These are phyloP conservation scores for Peniophora sp. DNA, from an alignment of 1,284 basidiomycete species.

Conservation along the genomic window DNA sequence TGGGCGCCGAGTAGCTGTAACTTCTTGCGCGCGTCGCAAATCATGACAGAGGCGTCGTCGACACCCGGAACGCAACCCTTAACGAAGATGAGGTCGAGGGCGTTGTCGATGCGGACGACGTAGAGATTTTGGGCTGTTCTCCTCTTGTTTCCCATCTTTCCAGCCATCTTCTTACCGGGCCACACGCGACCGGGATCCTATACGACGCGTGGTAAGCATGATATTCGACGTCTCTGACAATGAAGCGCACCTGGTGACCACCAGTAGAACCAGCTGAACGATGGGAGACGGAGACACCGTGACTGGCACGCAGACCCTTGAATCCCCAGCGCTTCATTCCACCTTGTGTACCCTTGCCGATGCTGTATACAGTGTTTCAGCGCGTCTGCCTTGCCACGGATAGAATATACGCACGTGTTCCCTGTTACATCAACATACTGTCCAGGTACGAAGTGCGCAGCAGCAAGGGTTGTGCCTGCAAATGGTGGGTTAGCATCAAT, in stretches of 20 bases:
- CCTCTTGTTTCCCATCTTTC: constrained; percentile 82
- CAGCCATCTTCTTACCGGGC: constrained; percentile 98
- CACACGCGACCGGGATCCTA: constrained; percentile 92
- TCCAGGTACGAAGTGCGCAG: constrained; percentile 95
- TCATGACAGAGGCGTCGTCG: constrained; percentile 64
- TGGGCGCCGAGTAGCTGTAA: constrained; percentile 53
- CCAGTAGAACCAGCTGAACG: constrained; percentile 91
- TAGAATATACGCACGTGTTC: constrained; percentile 63
- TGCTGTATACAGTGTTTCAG: constrained; percentile 38
- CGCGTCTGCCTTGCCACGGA: not conserved
- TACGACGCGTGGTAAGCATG: constrained; percentile 1
- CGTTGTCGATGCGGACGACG: constrained; percentile 83
- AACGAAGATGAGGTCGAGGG: constrained; percentile 85
- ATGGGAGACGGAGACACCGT: constrained; percentile 96
- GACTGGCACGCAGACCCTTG: constrained; percentile 86
- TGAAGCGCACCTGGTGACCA: constrained; percentile 74
- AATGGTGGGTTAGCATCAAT: too few species aligned
- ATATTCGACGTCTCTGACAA: not conserved
- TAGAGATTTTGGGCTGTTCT: constrained; percentile 86
- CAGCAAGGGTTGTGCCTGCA: constrained; percentile 81
- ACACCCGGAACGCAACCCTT: constrained; percentile 66
- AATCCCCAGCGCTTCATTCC: constrained; percentile 97
- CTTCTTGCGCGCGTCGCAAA: constrained; percentile 85
- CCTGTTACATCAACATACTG: constrained; percentile 94
- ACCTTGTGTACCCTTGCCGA: constrained; percentile 97